Evolutionary conservation across 2,329 filamentous ascomycete species (phyloP).

Genomic region (Beauveria sp.): DNA sequence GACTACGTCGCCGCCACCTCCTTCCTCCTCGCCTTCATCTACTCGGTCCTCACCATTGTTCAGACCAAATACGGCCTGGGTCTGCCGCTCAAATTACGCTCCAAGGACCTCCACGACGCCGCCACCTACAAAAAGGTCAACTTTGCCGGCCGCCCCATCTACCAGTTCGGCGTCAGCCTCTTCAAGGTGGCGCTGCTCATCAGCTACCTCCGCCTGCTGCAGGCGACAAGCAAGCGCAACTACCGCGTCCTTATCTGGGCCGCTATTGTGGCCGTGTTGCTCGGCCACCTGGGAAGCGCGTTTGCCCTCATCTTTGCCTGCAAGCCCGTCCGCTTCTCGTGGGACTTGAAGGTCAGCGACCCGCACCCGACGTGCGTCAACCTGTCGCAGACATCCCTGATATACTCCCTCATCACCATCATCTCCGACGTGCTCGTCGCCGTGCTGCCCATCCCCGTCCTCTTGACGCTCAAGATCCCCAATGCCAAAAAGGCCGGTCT

Average conservation of each 20-base stretch:
- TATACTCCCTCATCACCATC: conserved; percentile 44
- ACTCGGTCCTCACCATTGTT: conserved; percentile 41
- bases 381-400: conserved; percentile 40
- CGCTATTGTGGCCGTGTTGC: conserved; percentile 34
- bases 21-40: conserved; percentile 38
- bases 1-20: conserved; percentile 37
- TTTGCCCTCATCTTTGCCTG: conserved; percentile 44
- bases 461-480: conserved; percentile 40
- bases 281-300: conserved; percentile 40
- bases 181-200: conserved; percentile 49
- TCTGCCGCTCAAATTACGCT: conserved; percentile 36
- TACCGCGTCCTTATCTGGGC: conserved; percentile 39
- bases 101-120: conserved; percentile 26
- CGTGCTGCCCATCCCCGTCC: conserved; percentile 42
- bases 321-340: conserved; percentile 36
- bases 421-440: conserved; percentile 43
- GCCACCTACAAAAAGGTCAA: conserved; percentile 41
- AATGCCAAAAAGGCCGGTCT: conserved; percentile 41
- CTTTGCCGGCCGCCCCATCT: conserved; percentile 45
- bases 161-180: conserved; percentile 46
- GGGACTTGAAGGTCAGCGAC: conserved; percentile 27
- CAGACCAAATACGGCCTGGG: conserved; percentile 49
- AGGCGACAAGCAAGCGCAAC: conserved; percentile 35
- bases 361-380: conserved; percentile 34
- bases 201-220: conserved; percentile 44